Evolutionary conservation across 2,329 filamentous ascomycete genomes (phyloP).

Genomic region (Aspergillus fumigatus): DNA sequence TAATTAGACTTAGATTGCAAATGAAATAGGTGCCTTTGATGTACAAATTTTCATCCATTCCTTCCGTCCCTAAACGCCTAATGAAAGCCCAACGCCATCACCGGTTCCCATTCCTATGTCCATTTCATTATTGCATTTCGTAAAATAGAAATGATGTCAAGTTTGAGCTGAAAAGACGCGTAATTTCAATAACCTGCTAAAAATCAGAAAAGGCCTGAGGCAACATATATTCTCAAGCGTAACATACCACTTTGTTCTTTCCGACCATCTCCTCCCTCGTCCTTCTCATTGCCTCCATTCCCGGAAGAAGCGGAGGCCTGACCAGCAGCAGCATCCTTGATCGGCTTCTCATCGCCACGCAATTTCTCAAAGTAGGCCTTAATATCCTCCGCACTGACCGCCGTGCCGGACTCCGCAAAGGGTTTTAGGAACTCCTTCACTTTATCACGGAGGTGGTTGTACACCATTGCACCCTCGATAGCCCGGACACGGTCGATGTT

Average conservation of each 20-base stretch:
- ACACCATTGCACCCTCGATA: constrained; percentile 96
- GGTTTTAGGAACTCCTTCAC: constrained; percentile 92
- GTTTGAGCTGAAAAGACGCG: not conserved
- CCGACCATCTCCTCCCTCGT: constrained; percentile 31
- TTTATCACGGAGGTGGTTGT: constrained; percentile 92
- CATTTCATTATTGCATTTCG: not conserved
- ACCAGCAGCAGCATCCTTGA: constrained; percentile 58
- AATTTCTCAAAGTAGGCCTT: constrained; percentile 94
- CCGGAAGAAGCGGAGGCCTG: constrained; percentile 40
- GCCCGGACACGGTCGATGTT: constrained; percentile 89
- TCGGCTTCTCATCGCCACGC: constrained; percentile 76
- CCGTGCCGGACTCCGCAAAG: constrained; percentile 84
- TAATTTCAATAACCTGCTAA: constrained; percentile 3
- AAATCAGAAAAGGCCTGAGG: not conserved
- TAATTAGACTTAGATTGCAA: too few species aligned
- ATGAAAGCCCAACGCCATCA: not conserved
- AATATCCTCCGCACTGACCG: constrained; percentile 91
- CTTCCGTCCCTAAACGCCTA: not conserved
- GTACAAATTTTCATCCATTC: not conserved
- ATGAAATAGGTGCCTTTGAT: not conserved
- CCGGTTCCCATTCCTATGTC: not conserved
- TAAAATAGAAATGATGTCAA: not conserved
- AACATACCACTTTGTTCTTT: constrained; percentile 46
- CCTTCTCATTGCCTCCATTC: constrained; percentile 28
- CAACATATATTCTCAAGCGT: not conserved